A percentile compares a stretch with the other conserved stretches of the same genome.
phyloP scores from a whole-genome alignment of 73 alveolate genomes.

The Symbiodinium natans region DNA sequence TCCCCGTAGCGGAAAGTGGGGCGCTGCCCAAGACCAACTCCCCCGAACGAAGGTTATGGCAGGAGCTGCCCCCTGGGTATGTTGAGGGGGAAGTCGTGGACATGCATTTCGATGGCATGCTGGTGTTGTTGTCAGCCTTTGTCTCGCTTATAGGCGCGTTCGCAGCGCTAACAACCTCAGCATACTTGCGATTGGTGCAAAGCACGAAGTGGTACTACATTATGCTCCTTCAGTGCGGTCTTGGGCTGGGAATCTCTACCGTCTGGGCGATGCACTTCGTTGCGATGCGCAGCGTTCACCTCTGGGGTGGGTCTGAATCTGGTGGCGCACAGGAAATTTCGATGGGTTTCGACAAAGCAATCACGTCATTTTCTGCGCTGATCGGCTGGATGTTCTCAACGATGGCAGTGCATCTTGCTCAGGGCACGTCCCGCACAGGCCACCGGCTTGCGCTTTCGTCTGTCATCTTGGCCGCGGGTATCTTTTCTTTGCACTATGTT shows the following conservation, averaged over 20 bases:
- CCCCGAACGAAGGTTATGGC: too few species aligned
- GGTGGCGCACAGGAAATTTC: too few species aligned
- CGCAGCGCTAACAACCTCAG: not conserved
- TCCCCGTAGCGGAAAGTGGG: too few species aligned
- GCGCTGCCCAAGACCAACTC: too few species aligned
- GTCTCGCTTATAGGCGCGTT: conserved; percentile 21
- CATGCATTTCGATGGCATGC: too few species aligned
- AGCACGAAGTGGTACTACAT: not conserved
- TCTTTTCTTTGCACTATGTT: conserved; percentile 15
- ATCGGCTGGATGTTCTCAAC: conserved; percentile 11
- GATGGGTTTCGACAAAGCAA: not conserved
- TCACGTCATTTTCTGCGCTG: not conserved
- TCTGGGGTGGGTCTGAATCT: not conserved
- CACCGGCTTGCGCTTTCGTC: not conserved
- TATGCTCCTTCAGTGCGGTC: conserved; percentile 34
- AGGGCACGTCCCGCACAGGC: not conserved
- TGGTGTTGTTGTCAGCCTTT: not conserved
- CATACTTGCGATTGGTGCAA: not conserved
- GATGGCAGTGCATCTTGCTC: not conserved
- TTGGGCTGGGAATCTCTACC: conserved; percentile 24
- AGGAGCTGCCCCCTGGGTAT: too few species aligned
- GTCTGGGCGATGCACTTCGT: conserved; percentile 29
- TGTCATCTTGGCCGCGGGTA: not conserved
- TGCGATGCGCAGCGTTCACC: not conserved
- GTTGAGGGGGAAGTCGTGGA: too few species aligned